Conservation (phyloP, 768 basidiomycete genomes). For the Harrya chromipes region DNA sequence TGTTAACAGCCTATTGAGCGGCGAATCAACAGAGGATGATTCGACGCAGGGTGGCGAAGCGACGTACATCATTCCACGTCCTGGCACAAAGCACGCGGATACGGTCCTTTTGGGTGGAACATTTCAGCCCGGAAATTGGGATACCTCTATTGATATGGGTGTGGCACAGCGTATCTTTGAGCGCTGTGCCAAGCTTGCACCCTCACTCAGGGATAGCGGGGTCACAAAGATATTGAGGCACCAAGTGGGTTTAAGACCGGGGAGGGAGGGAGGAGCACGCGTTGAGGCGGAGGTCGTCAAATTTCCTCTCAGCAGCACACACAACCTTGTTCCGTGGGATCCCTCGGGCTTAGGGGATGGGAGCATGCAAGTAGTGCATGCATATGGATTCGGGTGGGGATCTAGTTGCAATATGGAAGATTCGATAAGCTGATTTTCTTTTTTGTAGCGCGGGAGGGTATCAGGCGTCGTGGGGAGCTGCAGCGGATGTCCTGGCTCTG, state of each 20-base stretch:
- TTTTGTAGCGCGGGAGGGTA: slow-evolving; percentile 35
- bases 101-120: slow-evolving; percentile 57
- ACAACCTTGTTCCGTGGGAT: slow-evolving; percentile 18
- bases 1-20: neutral
- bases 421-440: neutral
- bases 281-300: slow-evolving; percentile 47
- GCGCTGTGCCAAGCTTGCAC: slow-evolving; percentile 40
- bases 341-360: slow-evolving; percentile 17
- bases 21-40: slow-evolving; percentile 9
- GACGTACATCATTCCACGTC: slow-evolving; percentile 64
- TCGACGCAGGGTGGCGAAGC: slow-evolving; percentile 25
- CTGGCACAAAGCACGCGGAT: slow-evolving; percentile 40
- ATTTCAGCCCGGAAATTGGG: slow-evolving; percentile 47
- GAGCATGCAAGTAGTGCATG: slow-evolving; percentile 45
- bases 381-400: slow-evolving; percentile 57
- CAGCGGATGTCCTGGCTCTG: slow-evolving; percentile 37
- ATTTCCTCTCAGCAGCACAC: slow-evolving; percentile 30
- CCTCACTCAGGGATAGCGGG: slow-evolving; percentile 30
- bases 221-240: slow-evolving; percentile 45
- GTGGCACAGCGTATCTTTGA: slow-evolving; percentile 45
- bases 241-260: slow-evolving; percentile 60
- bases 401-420: neutral
- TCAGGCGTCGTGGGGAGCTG: slow-evolving; percentile 43
- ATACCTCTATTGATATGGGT: slow-evolving; percentile 43
- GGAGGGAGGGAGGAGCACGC: slow-evolving; percentile 51